Evolutionary conservation across 768 basidiomycete species (phyloP), one percentile per base, ranked within the genome.

Genomic region (Hygrophorus russula): DNA sequence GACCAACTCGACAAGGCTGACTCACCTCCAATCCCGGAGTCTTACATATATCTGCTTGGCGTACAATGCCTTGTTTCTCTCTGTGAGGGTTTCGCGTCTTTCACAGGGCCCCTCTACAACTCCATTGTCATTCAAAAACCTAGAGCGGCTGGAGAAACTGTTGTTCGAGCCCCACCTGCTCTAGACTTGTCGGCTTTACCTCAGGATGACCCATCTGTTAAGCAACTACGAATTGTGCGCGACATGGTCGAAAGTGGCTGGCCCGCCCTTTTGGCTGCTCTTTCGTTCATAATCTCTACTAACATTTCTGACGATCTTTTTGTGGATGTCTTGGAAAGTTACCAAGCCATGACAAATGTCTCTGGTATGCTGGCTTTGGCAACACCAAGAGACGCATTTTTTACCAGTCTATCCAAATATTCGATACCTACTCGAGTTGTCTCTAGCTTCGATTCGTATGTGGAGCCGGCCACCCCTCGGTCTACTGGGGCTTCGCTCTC

Each of bases 1-100:
- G 94, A 99, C 58, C 96, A 98, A 59, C 76, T 97, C 10, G 94
- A 99, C 66, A 99, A 99, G 60, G 85, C 90, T 0, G 96, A 99
- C 52, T 79, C 92, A 0, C 96, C 96, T 0, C 70, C 78, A 0
- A 92, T 97, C 42, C 94, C 96, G 0, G 96, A 99, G 46, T 73
- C 85, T 3, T 97, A 99, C 57, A 74, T 94, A 49, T 94, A 93
- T 56, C 81, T 99, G 6, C 74, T 99, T 1, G 88, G 80, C 0
- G 74, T 96, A 0, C 92, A 97, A 53, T 92, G 85, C 54, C 70
- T 97, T 7, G 73, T 84, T 20, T 80, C 87, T 0, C 65, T 99
- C 2, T 89, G 84, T 47, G 89, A 92, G 52, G 92, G 91, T 1
- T 80, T 93, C 41, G 79, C 82, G 0, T 67, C 76, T 0, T 84